These are phyloP conservation scores for Neofusicoccum kwambonambiense DNA, from an alignment of 2,329 filamentous ascomycete genomes.

Conservation along the genomic window DNA sequence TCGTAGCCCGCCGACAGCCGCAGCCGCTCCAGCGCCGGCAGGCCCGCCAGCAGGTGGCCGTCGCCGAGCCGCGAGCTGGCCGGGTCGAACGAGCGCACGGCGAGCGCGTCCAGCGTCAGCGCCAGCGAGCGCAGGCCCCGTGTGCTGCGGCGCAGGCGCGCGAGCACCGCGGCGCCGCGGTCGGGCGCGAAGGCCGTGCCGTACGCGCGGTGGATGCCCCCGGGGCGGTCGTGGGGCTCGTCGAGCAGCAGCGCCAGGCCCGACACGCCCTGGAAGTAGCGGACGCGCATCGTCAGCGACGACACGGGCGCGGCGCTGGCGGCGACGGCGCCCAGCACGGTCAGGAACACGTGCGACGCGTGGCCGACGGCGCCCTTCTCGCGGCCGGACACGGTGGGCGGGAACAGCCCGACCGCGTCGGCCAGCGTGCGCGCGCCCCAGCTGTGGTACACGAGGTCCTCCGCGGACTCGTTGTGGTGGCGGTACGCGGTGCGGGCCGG, in stretches of 20 bases:
- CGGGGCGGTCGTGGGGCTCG: too few species aligned
- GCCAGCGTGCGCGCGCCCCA: background rate
- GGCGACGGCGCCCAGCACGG: background rate
- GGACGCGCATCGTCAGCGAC: background rate
- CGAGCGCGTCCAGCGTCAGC: background rate
- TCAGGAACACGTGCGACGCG: background rate
- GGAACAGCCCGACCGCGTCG: background rate
- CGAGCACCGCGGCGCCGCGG: background rate
- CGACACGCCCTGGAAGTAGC: background rate
- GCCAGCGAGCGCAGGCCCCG: background rate
- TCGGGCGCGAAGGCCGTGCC: background rate
- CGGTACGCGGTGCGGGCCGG: background rate
- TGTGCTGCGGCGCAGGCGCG: background rate
- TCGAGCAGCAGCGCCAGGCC: background rate
- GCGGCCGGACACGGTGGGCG: background rate
- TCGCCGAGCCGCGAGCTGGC: background rate
- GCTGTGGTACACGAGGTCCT: background rate
- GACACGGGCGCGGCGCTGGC: background rate
- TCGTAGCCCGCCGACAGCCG: background rate
- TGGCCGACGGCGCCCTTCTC: background rate
- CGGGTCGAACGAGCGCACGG: background rate
- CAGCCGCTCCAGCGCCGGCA: background rate
- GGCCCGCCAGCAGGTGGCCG: background rate
- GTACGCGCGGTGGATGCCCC: background rate
- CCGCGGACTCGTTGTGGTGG: background rate